Conservation (phyloP, 192 early-diverging fungal genomes). For the Linnemannia schmuckeri region DNA sequence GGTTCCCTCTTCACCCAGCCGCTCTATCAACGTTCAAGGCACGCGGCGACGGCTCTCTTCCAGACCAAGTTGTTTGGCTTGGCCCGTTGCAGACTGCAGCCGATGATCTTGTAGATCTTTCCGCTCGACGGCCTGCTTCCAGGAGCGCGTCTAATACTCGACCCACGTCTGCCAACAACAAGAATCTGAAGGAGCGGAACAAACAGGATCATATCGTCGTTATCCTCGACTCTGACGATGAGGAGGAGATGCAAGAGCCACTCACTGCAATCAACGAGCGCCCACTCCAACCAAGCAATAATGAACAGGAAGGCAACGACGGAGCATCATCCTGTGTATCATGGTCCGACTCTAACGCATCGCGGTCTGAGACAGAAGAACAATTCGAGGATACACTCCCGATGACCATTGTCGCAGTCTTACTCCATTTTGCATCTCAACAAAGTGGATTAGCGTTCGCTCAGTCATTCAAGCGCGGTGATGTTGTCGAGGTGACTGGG, state of each 20-base stretch:
- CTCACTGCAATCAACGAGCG: neutral
- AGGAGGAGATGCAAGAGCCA: neutral
- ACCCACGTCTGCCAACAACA: neutral
- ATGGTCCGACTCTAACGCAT: constrained; percentile 21
- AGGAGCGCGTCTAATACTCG: neutral
- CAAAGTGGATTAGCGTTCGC: neutral
- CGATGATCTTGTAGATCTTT: neutral
- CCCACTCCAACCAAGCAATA: neutral
- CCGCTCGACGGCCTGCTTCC: neutral
- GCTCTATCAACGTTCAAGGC: constrained; percentile 9
- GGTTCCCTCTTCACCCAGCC: constrained; percentile 13
- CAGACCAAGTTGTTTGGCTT: constrained; percentile 20
- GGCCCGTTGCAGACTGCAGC: neutral
- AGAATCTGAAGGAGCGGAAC: neutral
- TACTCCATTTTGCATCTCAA: constrained; percentile 4
- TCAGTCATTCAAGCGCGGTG: neutral
- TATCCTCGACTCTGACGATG: constrained; percentile 16
- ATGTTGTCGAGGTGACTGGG: neutral
- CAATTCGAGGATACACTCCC: neutral
- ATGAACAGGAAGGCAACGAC: neutral
- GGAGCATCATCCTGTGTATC: neutral
- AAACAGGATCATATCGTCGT: neutral
- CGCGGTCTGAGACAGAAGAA: neutral
- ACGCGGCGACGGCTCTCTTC: neutral
- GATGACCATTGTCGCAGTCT: constrained; percentile 18